These are phyloP conservation scores for Scedosporium apiospermum DNA, from an alignment of 2,329 filamentous ascomycete species.

Conservation along the genomic window DNA sequence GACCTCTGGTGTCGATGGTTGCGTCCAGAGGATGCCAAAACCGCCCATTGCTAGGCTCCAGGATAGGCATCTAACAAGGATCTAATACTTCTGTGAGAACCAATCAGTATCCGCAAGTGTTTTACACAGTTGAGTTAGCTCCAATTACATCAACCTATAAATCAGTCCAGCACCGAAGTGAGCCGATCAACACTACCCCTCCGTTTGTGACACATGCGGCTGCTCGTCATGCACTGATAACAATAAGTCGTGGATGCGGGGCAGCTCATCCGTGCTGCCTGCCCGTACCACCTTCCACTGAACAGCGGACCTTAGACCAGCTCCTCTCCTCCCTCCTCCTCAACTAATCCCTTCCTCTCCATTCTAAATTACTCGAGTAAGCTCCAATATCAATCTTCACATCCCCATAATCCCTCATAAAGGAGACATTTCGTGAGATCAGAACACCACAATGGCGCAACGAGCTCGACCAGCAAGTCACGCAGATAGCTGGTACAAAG, in stretches of 20 bases:
- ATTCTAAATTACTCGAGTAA: neutral
- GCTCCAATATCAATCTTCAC: neutral
- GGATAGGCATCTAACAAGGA: no score
- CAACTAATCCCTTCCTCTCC: neutral
- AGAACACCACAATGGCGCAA: neutral
- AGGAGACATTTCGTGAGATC: neutral
- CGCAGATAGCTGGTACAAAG: slow-evolving; percentile 81
- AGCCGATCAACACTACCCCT: no score
- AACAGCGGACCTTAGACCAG: neutral
- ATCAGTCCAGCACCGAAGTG: no score
- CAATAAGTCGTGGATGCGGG: neutral
- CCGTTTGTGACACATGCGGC: neutral
- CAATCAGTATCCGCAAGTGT: no score
- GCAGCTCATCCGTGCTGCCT: neutral
- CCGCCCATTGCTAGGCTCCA: no score
- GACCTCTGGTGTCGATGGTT: no score
- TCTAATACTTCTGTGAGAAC: no score
- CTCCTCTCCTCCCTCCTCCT: neutral
- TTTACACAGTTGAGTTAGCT: no score
- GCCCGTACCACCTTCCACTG: neutral
- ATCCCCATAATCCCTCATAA: neutral
- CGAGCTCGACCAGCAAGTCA: slow-evolving; percentile 52
- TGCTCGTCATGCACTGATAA: neutral
- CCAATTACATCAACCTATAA: no score
- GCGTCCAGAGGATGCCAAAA: no score